These are phyloP conservation scores for Mortierella antarctica DNA, from an alignment of 192 early-diverging fungal species.

Conservation along the genomic window DNA sequence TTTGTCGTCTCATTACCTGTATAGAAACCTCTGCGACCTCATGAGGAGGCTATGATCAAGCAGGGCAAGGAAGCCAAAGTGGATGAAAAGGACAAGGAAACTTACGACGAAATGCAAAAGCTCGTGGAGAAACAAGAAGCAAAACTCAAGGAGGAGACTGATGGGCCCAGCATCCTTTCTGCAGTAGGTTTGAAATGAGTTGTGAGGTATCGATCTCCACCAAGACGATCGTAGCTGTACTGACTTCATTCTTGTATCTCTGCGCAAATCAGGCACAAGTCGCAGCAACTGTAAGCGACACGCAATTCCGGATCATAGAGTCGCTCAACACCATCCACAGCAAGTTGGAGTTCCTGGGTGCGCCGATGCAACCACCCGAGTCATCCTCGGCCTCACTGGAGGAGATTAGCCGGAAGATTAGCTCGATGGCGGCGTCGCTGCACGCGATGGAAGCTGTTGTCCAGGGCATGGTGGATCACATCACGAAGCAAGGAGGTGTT, in stretches of 20 bases:
- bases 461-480: constrained; percentile 48
- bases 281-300: constrained; percentile 22
- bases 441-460: constrained; percentile 52
- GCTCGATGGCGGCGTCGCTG: constrained; percentile 26
- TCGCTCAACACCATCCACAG: constrained; percentile 51
- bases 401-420: constrained; percentile 38
- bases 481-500: constrained; percentile 22
- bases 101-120: constrained; percentile 42
- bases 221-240: neutral
- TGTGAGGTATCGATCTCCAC: neutral
- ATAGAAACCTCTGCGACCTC: constrained; percentile 33
- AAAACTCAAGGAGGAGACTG: constrained; percentile 29
- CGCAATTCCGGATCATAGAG: constrained; percentile 42
- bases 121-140: constrained; percentile 38
- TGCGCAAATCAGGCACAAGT: constrained; percentile 14
- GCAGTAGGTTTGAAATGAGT: constrained; percentile 37
- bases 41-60: constrained; percentile 42
- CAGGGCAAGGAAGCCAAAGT: constrained; percentile 32
- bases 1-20: neutral
- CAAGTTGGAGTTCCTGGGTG: constrained; percentile 36
- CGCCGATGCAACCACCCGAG: constrained; percentile 36
- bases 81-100: constrained; percentile 23
- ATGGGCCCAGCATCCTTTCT: constrained; percentile 18
- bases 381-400: constrained; percentile 15
- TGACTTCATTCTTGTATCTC: neutral